phyloP scores from a whole-genome alignment of 1,284 basidiomycete species.

The Ustilago trichophora region DNA sequence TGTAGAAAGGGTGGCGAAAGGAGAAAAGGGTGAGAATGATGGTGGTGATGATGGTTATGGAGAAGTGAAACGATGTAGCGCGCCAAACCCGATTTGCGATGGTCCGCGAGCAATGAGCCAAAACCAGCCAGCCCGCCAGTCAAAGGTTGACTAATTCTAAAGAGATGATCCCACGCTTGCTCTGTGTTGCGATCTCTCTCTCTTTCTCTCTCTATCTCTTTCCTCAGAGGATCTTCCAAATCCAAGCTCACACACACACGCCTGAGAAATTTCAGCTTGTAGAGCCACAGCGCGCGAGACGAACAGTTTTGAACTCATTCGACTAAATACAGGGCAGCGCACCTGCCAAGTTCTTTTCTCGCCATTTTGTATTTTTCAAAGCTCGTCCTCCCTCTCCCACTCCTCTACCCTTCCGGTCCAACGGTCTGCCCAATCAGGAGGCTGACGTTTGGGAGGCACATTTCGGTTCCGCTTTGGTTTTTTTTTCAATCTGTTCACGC shows the following conservation, averaged over 20 bases:
- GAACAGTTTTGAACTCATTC: not conserved
- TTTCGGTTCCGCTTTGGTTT: conserved; percentile 19
- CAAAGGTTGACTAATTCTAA: conserved; percentile 9
- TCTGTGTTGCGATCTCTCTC: conserved; percentile 10
- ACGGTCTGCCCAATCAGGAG: conserved; percentile 28
- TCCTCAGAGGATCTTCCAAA: not conserved
- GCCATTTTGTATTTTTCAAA: conserved; percentile 5
- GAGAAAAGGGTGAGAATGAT: not conserved
- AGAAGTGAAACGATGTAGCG: conserved; percentile 11
- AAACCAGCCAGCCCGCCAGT: not conserved
- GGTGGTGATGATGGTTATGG: conserved; percentile 12
- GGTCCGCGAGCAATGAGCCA: conserved; percentile 12
- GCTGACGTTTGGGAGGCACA: conserved; percentile 16
- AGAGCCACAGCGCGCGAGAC: not conserved
- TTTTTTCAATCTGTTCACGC: too few relatives aligned
- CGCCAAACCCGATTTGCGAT: conserved; percentile 31
- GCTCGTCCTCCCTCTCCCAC: too few relatives aligned
- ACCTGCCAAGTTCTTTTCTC: conserved; percentile 17
- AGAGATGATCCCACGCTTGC: conserved; percentile 1
- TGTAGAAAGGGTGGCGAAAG: conserved; percentile 9
- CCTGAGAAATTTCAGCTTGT: not conserved
- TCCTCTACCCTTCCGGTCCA: too few relatives aligned
- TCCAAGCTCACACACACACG: not conserved
- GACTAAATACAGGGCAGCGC: conserved; percentile 3
- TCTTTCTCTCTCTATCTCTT: not conserved